Evolutionary conservation across 2,329 filamentous ascomycete genomes (phyloP).

Genomic region (Microascus cirrosus): DNA sequence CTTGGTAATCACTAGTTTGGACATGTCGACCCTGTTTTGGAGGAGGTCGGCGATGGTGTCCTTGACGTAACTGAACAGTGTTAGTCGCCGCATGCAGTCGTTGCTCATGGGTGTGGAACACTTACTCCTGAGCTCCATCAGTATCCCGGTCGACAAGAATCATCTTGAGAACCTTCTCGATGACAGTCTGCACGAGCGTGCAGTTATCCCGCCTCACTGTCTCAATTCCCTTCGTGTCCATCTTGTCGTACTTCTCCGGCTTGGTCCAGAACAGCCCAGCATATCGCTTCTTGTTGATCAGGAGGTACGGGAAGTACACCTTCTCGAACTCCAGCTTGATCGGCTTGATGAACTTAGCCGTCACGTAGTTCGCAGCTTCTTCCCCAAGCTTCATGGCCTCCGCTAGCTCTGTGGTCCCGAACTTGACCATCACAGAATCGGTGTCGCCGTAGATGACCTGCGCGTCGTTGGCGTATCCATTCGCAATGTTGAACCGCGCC

Average conservation of each 20-base stretch:
- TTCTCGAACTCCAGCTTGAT: conserved; percentile 99
- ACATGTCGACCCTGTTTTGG: conserved; percentile 98
- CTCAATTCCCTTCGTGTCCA: conserved; percentile 99
- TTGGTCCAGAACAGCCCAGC: conserved; percentile 97
- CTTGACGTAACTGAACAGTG: conserved; percentile 69
- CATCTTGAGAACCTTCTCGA: conserved; percentile 92
- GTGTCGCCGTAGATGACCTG: conserved; percentile 98
- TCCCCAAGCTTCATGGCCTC: conserved; percentile 94
- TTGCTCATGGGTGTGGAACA: not conserved
- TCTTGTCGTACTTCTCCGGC: conserved; percentile 92
- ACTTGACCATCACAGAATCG: conserved; percentile 99
- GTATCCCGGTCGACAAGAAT: conserved; percentile 90
- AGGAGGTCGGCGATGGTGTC: conserved; percentile 88
- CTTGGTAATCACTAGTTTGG: conserved; percentile 97
- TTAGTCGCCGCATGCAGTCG: not conserved
- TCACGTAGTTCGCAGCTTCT: conserved; percentile 81
- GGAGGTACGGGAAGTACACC: conserved; percentile 92
- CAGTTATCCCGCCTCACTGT: conserved; percentile 97
- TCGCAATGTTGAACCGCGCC: conserved; percentile 76
- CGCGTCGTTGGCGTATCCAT: conserved; percentile 89
- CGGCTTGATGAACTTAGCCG: conserved; percentile 84
- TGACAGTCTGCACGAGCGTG: conserved; percentile 87
- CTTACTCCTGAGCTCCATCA: conserved; percentile 84
- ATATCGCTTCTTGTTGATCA: conserved; percentile 99
- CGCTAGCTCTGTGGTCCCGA: conserved; percentile 75